Percentiles rank a stretch among this genome's conserved stretches.
Evolutionary conservation across 139 green algal genomes (phyloP).

Genomic region (Asterochloris sp.): DNA sequence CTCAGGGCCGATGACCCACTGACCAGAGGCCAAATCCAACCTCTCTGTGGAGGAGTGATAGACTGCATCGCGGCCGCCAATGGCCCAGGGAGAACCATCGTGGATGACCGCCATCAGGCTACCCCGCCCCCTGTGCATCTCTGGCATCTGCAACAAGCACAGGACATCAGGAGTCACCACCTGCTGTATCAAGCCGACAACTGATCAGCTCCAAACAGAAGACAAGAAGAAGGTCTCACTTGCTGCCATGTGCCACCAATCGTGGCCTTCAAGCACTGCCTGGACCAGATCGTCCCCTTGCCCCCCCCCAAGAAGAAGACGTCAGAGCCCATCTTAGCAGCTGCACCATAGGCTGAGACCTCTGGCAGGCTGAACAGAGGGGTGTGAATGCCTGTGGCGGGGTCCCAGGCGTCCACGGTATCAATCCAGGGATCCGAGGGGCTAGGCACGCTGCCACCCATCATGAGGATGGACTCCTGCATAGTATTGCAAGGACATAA

Average conservation of each 20-base stretch:
- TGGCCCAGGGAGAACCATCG: background rate
- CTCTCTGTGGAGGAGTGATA: slow-evolving; percentile 10
- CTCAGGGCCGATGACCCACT: slow-evolving; percentile 20
- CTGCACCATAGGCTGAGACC: slow-evolving; percentile 30
- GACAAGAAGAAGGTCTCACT: background rate
- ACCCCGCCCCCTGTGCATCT: slow-evolving; percentile 5
- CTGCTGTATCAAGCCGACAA: background rate
- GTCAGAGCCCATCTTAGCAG: slow-evolving; percentile 3
- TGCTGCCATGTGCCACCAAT: slow-evolving; percentile 5
- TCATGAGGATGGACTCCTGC: background rate
- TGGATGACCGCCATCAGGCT: background rate
- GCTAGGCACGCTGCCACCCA: background rate
- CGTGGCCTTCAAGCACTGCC: slow-evolving; percentile 4
- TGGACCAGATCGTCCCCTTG: slow-evolving; percentile 29
- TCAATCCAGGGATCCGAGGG: slow-evolving; percentile 17
- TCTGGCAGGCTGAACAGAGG: background rate
- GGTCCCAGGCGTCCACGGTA: slow-evolving; percentile 19
- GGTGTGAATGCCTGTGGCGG: background rate
- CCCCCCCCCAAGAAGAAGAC: slow-evolving; percentile 36
- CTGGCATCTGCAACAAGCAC: slow-evolving; percentile 8
- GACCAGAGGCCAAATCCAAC: slow-evolving; percentile 21
- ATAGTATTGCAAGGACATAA: no score
- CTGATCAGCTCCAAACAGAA: background rate
- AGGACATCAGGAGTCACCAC: background rate
- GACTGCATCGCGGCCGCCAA: background rate